Base-by-base conservation (phyloP, 352 stramenopile species). In the Phytophthora aleatoria region DNA sequence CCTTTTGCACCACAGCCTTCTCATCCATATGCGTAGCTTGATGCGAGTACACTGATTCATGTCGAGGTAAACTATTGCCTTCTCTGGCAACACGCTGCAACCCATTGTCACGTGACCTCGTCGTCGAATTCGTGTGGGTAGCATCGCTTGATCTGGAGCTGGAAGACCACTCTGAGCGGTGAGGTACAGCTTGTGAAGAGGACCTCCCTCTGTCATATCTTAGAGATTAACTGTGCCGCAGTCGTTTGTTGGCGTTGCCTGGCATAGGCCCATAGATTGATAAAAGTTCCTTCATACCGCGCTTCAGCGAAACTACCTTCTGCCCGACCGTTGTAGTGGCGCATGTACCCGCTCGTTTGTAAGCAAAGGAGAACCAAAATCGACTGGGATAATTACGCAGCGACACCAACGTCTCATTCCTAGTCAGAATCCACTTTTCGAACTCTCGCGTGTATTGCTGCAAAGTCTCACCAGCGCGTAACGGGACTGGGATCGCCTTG, bases 291-390 rank as follows among this genome's bases (percentile, higher is more conserved):
- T 26, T 27, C 39, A n/a, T n/a, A 44, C 20, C 38, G 15, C 39
- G 39, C 16, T 45, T 26, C 39, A 20, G 4, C 15, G 39, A 45
- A 12, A 12, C 39, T 8, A 43, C 13, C 39, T 45, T 45, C 15
- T 26, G 2, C 39, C 39, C 39, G 20, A 20, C 20, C 20, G 20
- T 20, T 20, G 20, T 20, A 20, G 20, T 20, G 20, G 20, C 20
- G 39, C 39, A 45, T 12, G 39, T 27, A 7, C 8, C 39, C 39
- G 39, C 39, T 45, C 15, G 15, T 12, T 11, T 45, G 15, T 45
- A 15, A 11, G 39, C 39, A 5, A 45, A 45, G 39, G 39, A 45
- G 39, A 45, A 45, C 39, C 39, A 45, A 27, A 45, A 45, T 26
- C 39, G 39, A 45, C 15, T 27, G 6, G 5, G 15, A 26, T 45